Evolutionary conservation across 768 basidiomycete genomes (phyloP), one percentile per base, ranked within the genome.

Genomic region (Termitomyces eurrhizus): DNA sequence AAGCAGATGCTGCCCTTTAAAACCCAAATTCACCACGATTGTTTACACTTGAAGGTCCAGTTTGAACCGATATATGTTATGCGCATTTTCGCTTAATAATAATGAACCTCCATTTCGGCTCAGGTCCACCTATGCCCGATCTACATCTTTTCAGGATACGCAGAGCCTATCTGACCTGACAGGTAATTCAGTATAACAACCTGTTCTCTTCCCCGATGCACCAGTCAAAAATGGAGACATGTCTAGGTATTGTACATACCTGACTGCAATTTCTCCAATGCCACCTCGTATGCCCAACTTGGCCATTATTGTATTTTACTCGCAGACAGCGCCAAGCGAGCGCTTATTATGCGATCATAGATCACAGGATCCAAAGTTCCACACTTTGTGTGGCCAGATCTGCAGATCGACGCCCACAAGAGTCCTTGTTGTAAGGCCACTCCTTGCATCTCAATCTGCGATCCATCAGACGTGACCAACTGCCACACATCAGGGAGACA

Each of bases 11-110:
- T 39, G 8, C 42, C 41, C 48, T 64, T 61, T 64, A 64, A 61
- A 61, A 35, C 13, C 51, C 49, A 52, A 32, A 29, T 42, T 24
- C 33, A 45, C 4, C 35, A 24, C n/a, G 41, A 57, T 60, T 64
- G 59, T 64, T 64, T 61, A 42, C 59, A 35, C 56, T 53, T 60
- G 56, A 62, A 42, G 61, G 61, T 59, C 58, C 58, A 59, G 29
- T 59, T 53, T 41, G 36, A 44, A 32, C 50, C 44, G 42, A 59
- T 37, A 59, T 53, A 46, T 52, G 26, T 53, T 37, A 14, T 51
- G 37, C 24, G 24, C 18, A 59, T 58, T 60, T 58, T 49, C 63
- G 63, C 57, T 58, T 55, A 51, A 61, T 58, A 56, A 53, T 57
- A 55, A 55, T 57, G 36, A 35, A 49, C 39, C 50, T 26, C 41